Percentiles rank a stretch among this genome's conserved stretches.
These are phyloP conservation scores for Wickerhamia fluorescens DNA, from an alignment of 805 yeast genomes.

Conservation along the genomic window DNA sequence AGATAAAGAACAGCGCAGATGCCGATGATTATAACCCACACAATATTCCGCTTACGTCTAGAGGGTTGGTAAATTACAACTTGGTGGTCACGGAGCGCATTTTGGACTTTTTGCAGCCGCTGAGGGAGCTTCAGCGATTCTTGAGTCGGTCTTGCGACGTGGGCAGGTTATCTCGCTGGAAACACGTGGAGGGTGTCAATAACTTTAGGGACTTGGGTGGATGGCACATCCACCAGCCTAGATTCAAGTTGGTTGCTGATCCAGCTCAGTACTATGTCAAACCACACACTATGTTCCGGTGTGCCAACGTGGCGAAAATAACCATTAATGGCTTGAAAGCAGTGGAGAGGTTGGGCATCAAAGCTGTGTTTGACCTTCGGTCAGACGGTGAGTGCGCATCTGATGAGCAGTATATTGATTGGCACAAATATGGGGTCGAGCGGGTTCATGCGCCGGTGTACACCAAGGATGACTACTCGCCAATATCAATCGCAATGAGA, in stretches of 20 bases:
- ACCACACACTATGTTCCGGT: slow-evolving; percentile 51
- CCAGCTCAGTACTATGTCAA: slow-evolving; percentile 37
- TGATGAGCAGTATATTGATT: slow-evolving; percentile 34
- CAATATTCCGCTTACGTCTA: slow-evolving; percentile 37
- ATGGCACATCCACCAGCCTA: slow-evolving; percentile 39
- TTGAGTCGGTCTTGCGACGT: slow-evolving; percentile 26
- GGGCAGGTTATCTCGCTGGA: slow-evolving; percentile 49
- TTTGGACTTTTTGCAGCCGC: slow-evolving; percentile 40
- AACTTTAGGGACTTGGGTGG: slow-evolving; percentile 84
- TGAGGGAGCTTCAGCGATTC: slow-evolving; percentile 49
- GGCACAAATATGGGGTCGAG: slow-evolving; percentile 36
- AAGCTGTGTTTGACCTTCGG: slow-evolving; percentile 60
- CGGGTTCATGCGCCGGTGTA: slow-evolving; percentile 56
- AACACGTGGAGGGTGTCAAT: slow-evolving; percentile 54
- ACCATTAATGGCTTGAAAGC: slow-evolving; percentile 42
- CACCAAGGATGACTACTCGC: slow-evolving; percentile 48
- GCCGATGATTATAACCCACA: slow-evolving; percentile 29
- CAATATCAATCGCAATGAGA: slow-evolving; percentile 53
- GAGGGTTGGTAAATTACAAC: slow-evolving; percentile 50
- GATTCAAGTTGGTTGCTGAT: slow-evolving; percentile 9
- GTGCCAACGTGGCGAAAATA: slow-evolving; percentile 52
- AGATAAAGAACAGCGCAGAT: slow-evolving; percentile 27
- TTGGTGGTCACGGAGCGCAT: slow-evolving; percentile 44
- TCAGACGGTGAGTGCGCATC: slow-evolving; percentile 48
- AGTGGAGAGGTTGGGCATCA: slow-evolving; percentile 40